These are phyloP conservation scores for Chaetomiaceae sp. DNA, from an alignment of 2,329 filamentous ascomycete species.

Conservation along the genomic window DNA sequence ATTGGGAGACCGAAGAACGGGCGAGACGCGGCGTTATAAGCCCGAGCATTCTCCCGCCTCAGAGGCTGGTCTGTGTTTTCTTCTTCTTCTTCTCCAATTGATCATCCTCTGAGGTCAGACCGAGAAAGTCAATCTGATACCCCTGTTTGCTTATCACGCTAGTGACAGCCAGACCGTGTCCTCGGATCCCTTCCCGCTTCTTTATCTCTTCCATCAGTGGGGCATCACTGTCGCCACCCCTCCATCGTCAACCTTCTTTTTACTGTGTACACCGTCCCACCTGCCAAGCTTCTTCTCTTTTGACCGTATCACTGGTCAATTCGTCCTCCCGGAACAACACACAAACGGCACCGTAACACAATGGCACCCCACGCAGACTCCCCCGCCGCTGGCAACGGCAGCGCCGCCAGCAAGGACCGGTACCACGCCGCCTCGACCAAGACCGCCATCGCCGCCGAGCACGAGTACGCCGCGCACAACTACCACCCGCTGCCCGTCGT, in stretches of 20 bases:
- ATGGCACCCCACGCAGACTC: slow-evolving; percentile 55
- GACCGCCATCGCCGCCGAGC: slow-evolving; percentile 74
- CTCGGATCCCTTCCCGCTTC: slow-evolving; percentile 1
- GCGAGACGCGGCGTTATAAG: neutral
- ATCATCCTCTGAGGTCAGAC: neutral
- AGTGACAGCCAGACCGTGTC: neutral
- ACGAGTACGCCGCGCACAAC: slow-evolving; percentile 90
- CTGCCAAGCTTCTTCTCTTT: neutral
- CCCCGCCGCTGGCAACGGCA: slow-evolving; percentile 1
- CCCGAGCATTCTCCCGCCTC: neutral
- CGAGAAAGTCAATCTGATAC: neutral
- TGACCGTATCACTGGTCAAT: neutral
- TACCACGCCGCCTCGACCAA: slow-evolving; percentile 76
- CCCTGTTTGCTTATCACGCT: neutral
- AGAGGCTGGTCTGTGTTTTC: neutral
- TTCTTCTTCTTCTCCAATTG: neutral
- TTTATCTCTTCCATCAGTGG: slow-evolving; percentile 9
- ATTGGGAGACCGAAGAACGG: slow-evolving; percentile 2
- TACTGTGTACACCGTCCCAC: no score
- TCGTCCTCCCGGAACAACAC: neutral
- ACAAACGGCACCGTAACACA: slow-evolving; percentile 16
- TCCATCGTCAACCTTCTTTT: neutral
- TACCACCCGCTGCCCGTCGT: slow-evolving; percentile 96
- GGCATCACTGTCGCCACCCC: slow-evolving; percentile 1
- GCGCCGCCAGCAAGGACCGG: slow-evolving; percentile 21